A percentile compares a stretch with the other conserved stretches of the same genome.
phyloP scores from a whole-genome alignment of 371 early-diverging fungal species.

The Zychaea mexicana region DNA sequence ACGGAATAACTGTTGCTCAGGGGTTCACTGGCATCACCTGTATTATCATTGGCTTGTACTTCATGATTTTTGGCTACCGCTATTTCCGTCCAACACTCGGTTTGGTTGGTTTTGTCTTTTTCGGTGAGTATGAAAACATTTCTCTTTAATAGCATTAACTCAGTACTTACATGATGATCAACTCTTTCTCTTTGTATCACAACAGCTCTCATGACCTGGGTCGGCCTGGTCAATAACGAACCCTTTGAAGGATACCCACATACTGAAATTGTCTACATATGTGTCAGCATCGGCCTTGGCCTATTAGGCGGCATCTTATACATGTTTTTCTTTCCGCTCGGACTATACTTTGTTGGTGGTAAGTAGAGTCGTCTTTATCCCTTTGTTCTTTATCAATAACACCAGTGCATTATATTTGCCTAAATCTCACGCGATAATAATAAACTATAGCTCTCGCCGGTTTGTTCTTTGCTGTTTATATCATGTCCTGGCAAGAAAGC shows the following conservation, averaged over 20 bases:
- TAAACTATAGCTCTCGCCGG: constrained; percentile 31
- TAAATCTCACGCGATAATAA: no score
- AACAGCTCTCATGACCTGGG: constrained; percentile 55
- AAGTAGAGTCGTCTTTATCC: neutral
- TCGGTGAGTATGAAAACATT: constrained; percentile 32
- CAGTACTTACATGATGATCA: no score
- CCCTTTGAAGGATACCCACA: constrained; percentile 43
- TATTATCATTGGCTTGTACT: constrained; percentile 40
- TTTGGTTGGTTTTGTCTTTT: constrained; percentile 50
- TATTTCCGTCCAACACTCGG: constrained; percentile 46
- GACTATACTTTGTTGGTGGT: constrained; percentile 46
- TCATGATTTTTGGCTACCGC: constrained; percentile 43
- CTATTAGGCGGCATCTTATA: constrained; percentile 36
- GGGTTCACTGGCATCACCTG: constrained; percentile 44
- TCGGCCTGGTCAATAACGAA: constrained; percentile 52
- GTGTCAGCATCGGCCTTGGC: constrained; percentile 47
- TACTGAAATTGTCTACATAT: constrained; percentile 41
- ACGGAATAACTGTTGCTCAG: constrained; percentile 40
- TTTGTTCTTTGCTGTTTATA: constrained; percentile 45
- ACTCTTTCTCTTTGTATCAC: neutral
- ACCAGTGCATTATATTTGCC: neutral
- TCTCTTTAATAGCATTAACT: constrained; percentile 1
- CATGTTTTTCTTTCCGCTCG: constrained; percentile 35
- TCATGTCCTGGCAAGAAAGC: constrained; percentile 51
- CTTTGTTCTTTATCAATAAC: neutral